A percentile compares a stretch with the other conserved stretches of the same genome.
phyloP scores from a whole-genome alignment of 2,329 filamentous ascomycete genomes.

The Trichoderma cornu-damae region DNA sequence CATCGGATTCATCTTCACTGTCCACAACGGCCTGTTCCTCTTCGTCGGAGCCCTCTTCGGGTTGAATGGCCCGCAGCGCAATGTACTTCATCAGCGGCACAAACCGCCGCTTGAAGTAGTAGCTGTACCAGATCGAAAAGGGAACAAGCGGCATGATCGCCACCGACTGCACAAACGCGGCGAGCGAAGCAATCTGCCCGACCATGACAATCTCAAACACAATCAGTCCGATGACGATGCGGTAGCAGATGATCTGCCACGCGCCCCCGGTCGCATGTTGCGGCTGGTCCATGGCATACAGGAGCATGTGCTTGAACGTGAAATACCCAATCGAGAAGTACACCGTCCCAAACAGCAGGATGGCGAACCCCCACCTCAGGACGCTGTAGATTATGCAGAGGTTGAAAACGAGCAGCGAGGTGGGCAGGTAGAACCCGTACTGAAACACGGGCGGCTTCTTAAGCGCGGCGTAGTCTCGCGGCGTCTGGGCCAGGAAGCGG shows the following conservation, averaged over 20 bases:
- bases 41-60: slow-evolving; percentile 42
- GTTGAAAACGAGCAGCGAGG: slow-evolving; percentile 87
- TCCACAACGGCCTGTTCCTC: slow-evolving; percentile 34
- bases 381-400: slow-evolving; percentile 94
- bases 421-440: slow-evolving; percentile 93
- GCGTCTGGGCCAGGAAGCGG: slow-evolving; percentile 74
- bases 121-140: slow-evolving; percentile 82
- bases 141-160: slow-evolving; percentile 71
- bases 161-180: slow-evolving; percentile 66
- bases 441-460: slow-evolving; percentile 80
- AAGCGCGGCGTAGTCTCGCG: slow-evolving; percentile 80
- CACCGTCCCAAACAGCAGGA: slow-evolving; percentile 73
- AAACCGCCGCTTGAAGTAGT: slow-evolving; percentile 74
- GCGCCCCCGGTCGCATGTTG: slow-evolving; percentile 89
- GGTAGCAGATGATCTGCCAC: slow-evolving; percentile 95
- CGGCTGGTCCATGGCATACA: slow-evolving; percentile 97
- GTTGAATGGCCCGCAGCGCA: slow-evolving; percentile 76
- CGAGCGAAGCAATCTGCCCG: slow-evolving; percentile 71
- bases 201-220: slow-evolving; percentile 91
- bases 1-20: slow-evolving; percentile 41
- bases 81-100: slow-evolving; percentile 90
- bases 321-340: slow-evolving; percentile 84
- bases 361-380: slow-evolving; percentile 70
- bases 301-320: slow-evolving; percentile 92
- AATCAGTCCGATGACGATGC: slow-evolving; percentile 76